Evolutionary conservation across 352 stramenopile genomes (phyloP).

Genomic region (Phytopythium sindhum): DNA sequence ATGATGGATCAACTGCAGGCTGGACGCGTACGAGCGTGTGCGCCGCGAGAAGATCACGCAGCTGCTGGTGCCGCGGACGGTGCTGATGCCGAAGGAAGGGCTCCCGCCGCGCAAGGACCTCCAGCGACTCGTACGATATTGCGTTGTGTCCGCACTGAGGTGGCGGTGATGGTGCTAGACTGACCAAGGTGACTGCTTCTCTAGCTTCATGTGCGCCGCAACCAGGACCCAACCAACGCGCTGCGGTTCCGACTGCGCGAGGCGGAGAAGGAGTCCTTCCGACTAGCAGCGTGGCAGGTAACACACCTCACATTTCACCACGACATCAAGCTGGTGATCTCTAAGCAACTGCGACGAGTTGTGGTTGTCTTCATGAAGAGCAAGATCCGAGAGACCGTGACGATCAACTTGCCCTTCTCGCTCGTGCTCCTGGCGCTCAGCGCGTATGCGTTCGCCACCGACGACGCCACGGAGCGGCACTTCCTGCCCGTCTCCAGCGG

Average conservation of each 20-base stretch:
- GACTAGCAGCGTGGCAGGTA: slow-evolving; percentile 33
- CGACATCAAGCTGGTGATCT: neutral
- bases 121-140: slow-evolving; percentile 31
- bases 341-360: neutral
- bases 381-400: slow-evolving; percentile 33
- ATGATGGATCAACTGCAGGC: slow-evolving; percentile 15
- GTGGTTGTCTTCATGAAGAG: slow-evolving; percentile 14
- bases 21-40: slow-evolving; percentile 25
- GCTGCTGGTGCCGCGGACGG: slow-evolving; percentile 26
- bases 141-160: neutral
- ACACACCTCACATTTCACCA: neutral
- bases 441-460: slow-evolving; percentile 13
- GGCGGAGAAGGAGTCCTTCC: slow-evolving; percentile 35
- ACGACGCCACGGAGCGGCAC: neutral
- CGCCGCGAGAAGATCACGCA: slow-evolving; percentile 26
- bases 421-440: slow-evolving; percentile 36
- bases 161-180: neutral
- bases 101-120: slow-evolving; percentile 28
- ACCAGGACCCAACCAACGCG: slow-evolving; percentile 47
- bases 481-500: neutral
- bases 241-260: slow-evolving; percentile 42
- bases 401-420: slow-evolving; percentile 29
- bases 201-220: slow-evolving; percentile 37
- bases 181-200: neutral
- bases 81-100: slow-evolving; percentile 12